Conservation (phyloP, 23 red algal genomes). For the Cyanidium caldarium region DNA sequence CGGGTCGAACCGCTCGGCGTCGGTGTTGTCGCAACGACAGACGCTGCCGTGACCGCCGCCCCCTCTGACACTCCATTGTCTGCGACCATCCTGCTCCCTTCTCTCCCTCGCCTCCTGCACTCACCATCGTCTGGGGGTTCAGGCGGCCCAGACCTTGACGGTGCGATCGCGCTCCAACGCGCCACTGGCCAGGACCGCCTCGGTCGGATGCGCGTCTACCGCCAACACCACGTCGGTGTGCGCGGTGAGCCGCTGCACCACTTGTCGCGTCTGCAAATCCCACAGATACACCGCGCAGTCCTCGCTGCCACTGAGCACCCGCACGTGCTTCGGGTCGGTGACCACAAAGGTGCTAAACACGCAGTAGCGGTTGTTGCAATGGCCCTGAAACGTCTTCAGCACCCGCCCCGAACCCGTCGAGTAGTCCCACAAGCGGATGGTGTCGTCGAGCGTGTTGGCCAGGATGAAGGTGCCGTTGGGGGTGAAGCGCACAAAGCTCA, state of each 20-base stretch:
- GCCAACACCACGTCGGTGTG: constrained; percentile 77
- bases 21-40: neutral
- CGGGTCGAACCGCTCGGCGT: neutral
- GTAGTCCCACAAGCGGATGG: constrained; percentile 81
- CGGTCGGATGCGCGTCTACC: constrained; percentile 60
- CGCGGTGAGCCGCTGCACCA: constrained; percentile 53
- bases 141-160: constrained; percentile 60
- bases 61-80: neutral
- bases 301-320: constrained; percentile 79
- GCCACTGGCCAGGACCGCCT: constrained; percentile 49
- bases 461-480: constrained; percentile 87
- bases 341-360: constrained; percentile 83
- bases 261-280: constrained; percentile 61
- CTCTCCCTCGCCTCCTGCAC: neutral
- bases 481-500: constrained; percentile 65
- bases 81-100: neutral
- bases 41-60: neutral
- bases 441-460: constrained; percentile 55
- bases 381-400: constrained; percentile 76
- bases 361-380: constrained; percentile 55
- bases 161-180: constrained; percentile 76
- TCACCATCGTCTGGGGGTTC: neutral
- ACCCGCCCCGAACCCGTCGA: constrained; percentile 23
- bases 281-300: constrained; percentile 58
- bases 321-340: constrained; percentile 8